These are phyloP conservation scores for Schwanniomyces sp. DNA, from an alignment of 805 yeast genomes.

Conservation along the genomic window DNA sequence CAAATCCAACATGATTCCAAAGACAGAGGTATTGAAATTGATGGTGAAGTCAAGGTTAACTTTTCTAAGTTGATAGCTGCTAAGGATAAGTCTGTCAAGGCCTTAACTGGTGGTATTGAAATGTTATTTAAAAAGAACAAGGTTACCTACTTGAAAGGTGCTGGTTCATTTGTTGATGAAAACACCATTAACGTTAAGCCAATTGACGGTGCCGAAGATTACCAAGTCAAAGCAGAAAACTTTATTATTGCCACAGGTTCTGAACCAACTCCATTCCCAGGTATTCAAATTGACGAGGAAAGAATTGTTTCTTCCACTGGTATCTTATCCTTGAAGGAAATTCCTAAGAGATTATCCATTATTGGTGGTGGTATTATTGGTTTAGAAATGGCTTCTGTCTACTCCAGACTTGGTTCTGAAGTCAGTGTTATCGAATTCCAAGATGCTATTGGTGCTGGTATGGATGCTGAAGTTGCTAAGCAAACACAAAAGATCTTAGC, in stretches of 20 bases:
- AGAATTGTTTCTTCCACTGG: conserved; percentile 97
- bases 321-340: conserved; percentile 75
- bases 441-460: conserved; percentile 92
- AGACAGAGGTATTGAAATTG: conserved; percentile 87
- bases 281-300: conserved; percentile 93
- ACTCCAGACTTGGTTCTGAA: conserved; percentile 91
- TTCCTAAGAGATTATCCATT: conserved; percentile 88
- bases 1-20: conserved; percentile 82
- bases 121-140: conserved; percentile 93
- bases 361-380: conserved; percentile 99
- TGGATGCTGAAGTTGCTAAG: conserved; percentile 96
- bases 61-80: conserved; percentile 82
- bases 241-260: conserved; percentile 97
- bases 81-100: conserved; percentile 85
- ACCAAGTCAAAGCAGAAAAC: conserved; percentile 72
- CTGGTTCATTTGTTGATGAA: conserved; percentile 84
- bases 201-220: conserved; percentile 74
- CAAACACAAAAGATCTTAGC: conserved; percentile 82
- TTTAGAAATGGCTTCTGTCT: conserved; percentile 98
- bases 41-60: conserved; percentile 70
- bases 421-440: conserved; percentile 94
- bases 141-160: conserved; percentile 91
- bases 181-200: conserved; percentile 78
- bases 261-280: conserved; percentile 98
- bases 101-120: conserved; percentile 92